Evolutionary conservation across 768 basidiomycete genomes (phyloP), one percentile per base, ranked within the genome.

Genomic region (Asterophora lycoperdoides): DNA sequence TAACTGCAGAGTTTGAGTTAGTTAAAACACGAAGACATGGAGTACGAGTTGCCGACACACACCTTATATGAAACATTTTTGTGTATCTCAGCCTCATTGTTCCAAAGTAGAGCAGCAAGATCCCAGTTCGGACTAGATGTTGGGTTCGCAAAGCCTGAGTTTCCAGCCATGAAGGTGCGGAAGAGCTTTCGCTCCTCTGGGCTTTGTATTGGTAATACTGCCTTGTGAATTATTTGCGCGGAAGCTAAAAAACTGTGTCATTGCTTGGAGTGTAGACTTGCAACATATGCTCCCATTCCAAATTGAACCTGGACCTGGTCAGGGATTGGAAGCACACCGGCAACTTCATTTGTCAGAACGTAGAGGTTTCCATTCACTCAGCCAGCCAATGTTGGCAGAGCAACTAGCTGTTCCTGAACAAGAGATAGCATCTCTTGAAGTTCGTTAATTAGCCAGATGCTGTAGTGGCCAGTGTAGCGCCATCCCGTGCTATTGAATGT

Each of bases 401-500:
- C 28, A 32, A 40, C 10, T 19, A 55, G 15, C 20, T 39, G 11
- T 39, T 48, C 41, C n/a, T 26, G 13, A 5, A 48, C 43, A 3
- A 33, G 26, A 28, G 20, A 18, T 5, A 37, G 19, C 37, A 48
- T 29, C 19, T 38, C 26, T 39, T 45, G 41, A 20, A 59, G 38
- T 23, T 54, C 33, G 28, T 62, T 57, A 14, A 30, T 53, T 10
- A 58, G 23, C 56, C 57, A 61, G 20, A 62, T 56, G 42, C 51
- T 50, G 41, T 48, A 55, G 36, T 60, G 58, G 15, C 61, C 56
- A 20, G 14, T 17, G 36, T 56, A 64, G 14, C 18, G 33, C 13
- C 40, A 37, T 20, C 62, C 61, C 4, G 51, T 62, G 7, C 44
- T 42, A 28, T 65, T 65, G 26, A 45, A 49, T 3, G 53, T 61